Conservation (phyloP, 2,329 filamentous ascomycete genomes). For the Geoglossum cookeanum region DNA sequence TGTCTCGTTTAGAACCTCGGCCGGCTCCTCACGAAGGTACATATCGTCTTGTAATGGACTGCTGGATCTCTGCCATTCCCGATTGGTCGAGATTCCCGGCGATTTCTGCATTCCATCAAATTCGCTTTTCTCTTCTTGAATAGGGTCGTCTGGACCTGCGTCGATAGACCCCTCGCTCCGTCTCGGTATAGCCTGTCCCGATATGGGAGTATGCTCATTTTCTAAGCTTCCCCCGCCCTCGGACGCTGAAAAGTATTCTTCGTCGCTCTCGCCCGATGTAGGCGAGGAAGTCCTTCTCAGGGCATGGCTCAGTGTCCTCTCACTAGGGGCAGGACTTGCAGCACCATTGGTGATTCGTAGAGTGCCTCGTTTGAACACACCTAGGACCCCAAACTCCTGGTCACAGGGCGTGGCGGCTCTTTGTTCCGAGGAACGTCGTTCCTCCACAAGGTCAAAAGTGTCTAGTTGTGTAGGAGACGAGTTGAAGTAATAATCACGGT, state of each 20-base stretch:
- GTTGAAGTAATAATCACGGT: constrained; percentile 4
- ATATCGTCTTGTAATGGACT: neutral
- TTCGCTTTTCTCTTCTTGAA: neutral
- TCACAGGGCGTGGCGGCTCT: constrained; percentile 30
- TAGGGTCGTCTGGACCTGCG: no score
- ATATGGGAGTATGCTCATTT: neutral
- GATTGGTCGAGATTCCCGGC: no score
- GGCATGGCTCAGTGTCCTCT: neutral
- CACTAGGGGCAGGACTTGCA: constrained; percentile 25
- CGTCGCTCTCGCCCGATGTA: neutral
- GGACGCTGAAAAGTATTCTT: constrained; percentile 2
- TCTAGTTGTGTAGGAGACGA: neutral
- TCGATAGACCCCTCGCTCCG: neutral
- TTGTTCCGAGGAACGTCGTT: neutral
- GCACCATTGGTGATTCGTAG: constrained; percentile 42
- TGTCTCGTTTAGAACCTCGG: neutral
- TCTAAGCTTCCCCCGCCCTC: neutral
- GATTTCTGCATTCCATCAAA: neutral
- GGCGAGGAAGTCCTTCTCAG: neutral
- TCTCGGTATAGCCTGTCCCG: neutral
- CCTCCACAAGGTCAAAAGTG: neutral
- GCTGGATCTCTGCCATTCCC: neutral
- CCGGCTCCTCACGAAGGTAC: neutral
- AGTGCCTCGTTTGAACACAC: constrained; percentile 42
- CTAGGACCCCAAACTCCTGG: constrained; percentile 38